phyloP scores from a whole-genome alignment of 495 filamentous ascomycete genomes.

The Penicillium coprophilum region DNA sequence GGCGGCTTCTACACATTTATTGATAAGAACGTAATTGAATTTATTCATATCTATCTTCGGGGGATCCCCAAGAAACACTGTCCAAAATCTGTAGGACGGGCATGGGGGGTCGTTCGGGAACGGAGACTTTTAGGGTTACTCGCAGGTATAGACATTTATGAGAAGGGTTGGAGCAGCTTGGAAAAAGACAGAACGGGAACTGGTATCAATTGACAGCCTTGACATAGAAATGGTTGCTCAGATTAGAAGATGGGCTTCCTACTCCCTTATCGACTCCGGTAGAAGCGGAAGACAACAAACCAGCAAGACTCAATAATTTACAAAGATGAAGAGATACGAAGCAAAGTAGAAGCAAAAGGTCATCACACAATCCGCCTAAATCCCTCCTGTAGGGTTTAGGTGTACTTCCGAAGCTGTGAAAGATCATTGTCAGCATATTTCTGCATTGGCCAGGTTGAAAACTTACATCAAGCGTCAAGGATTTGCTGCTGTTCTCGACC shows the following conservation, averaged over 20 bases:
- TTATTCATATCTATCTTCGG: background rate
- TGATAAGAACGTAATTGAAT: background rate
- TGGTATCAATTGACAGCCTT: slow-evolving; percentile 26
- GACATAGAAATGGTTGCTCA: slow-evolving; percentile 2
- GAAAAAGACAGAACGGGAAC: slow-evolving; percentile 9
- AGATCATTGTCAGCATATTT: slow-evolving; percentile 2
- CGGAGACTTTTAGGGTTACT: background rate
- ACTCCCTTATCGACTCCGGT: background rate
- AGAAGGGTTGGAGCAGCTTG: background rate
- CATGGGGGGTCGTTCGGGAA: background rate
- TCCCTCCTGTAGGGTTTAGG: slow-evolving; percentile 22
- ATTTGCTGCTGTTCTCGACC: slow-evolving; percentile 81
- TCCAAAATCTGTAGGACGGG: background rate
- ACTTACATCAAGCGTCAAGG: slow-evolving; percentile 93
- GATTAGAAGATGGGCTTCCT: background rate
- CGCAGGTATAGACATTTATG: background rate
- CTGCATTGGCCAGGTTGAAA: background rate
- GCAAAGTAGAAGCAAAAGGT: slow-evolving; percentile 12
- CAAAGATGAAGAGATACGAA: slow-evolving; percentile 24
- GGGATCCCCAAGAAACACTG: background rate
- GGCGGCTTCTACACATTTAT: background rate
- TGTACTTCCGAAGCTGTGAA: slow-evolving; percentile 48
- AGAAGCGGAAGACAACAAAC: slow-evolving; percentile 12
- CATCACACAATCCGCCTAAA: slow-evolving; percentile 22
- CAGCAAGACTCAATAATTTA: slow-evolving; percentile 28